Conservation (phyloP, 108 stramenopile genomes). For the Cyclotella atomus region DNA sequence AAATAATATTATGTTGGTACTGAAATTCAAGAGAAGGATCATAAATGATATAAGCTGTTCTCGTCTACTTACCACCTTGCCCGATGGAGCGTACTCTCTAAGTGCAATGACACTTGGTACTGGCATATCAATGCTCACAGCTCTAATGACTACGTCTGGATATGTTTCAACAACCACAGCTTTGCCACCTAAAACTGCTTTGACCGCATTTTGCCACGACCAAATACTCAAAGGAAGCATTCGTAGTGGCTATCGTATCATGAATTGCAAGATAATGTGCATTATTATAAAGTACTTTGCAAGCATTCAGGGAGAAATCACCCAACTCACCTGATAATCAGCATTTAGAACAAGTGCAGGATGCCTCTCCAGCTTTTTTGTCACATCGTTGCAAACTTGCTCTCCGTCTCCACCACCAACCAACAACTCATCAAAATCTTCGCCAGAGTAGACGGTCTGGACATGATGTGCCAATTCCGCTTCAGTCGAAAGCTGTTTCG, state of each 20-base stretch:
- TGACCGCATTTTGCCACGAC: constrained; percentile 90
- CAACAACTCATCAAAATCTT: constrained; percentile 12
- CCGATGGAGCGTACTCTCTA: constrained; percentile 69
- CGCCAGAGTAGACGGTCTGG: constrained; percentile 30
- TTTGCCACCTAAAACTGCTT: constrained; percentile 79
- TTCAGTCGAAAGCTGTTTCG: constrained; percentile 9
- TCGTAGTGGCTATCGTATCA: constrained; percentile 50
- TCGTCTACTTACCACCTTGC: constrained; percentile 32
- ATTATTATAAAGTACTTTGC: not conserved
- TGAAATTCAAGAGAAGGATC: no score
- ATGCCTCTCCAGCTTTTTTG: constrained; percentile 57
- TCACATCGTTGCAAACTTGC: not conserved
- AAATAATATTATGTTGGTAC: no score
- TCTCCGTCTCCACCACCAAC: not conserved
- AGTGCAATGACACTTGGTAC: constrained; percentile 83
- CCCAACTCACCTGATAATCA: constrained; percentile 71
- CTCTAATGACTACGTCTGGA: constrained; percentile 70
- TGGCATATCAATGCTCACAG: constrained; percentile 75
- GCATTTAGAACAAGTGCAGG: constrained; percentile 86
- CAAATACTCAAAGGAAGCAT: constrained; percentile 79
- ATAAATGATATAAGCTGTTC: not conserved
- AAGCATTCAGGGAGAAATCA: not conserved
- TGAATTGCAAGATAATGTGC: constrained; percentile 3
- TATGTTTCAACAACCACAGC: constrained; percentile 87
- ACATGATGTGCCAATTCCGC: constrained; percentile 34